Conservation (phyloP, 768 basidiomycete species). For the Boletus sensibilis region DNA sequence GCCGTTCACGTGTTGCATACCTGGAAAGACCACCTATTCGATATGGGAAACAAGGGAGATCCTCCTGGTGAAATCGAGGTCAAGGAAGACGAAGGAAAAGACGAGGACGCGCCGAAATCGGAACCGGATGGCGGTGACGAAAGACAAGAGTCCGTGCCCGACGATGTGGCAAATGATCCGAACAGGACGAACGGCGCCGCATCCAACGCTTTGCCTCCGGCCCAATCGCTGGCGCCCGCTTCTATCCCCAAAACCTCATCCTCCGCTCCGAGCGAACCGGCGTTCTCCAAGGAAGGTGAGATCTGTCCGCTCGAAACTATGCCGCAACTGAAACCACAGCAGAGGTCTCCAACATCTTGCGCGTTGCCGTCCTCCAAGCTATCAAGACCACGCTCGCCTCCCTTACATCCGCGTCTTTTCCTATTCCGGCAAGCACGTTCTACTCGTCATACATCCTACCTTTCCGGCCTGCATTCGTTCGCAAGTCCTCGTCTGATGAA, state of each 20-base stretch:
- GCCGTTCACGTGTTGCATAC: slow-evolving; percentile 71
- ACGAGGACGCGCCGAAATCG: slow-evolving; percentile 11
- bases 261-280: slow-evolving; percentile 12
- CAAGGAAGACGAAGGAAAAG: slow-evolving; percentile 10
- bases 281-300: slow-evolving; percentile 32
- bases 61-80: slow-evolving; percentile 46
- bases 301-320: neutral
- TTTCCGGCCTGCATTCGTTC: slow-evolving; percentile 63
- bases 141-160: slow-evolving; percentile 8
- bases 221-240: slow-evolving; percentile 5
- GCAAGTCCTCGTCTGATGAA: slow-evolving; percentile 12
- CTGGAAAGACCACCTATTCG: slow-evolving; percentile 77
- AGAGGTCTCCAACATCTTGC: slow-evolving; percentile 46
- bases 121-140: slow-evolving; percentile 4
- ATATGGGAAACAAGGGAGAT: slow-evolving; percentile 63
- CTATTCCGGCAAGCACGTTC: slow-evolving; percentile 72
- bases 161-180: slow-evolving; percentile 8
- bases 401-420: slow-evolving; percentile 57
- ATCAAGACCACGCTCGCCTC: slow-evolving; percentile 50
- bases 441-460: slow-evolving; percentile 80
- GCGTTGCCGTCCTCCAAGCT: slow-evolving; percentile 62
- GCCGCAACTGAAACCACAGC: neutral
- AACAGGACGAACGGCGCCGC: slow-evolving; percentile 27
- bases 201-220: slow-evolving; percentile 6
- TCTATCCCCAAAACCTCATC: slow-evolving; percentile 1